phyloP scores from a whole-genome alignment of 352 stramenopile genomes.

The Phytophthora fragariae region DNA sequence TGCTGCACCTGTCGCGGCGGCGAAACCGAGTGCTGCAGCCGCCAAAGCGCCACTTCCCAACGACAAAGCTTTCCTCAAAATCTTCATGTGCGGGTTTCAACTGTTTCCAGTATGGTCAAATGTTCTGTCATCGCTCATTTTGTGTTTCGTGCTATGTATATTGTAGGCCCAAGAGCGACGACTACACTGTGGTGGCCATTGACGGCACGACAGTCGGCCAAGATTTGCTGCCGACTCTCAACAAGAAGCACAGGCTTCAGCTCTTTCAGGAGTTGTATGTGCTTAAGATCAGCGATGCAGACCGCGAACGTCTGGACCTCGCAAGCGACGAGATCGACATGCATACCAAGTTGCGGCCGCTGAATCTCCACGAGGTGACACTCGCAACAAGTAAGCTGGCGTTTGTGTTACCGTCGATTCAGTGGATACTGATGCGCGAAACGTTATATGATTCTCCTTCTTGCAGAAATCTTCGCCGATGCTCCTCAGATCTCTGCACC shows the following conservation, averaged over 20 bases:
- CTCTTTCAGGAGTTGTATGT: constrained; percentile 90
- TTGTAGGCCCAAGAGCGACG: constrained; percentile 84
- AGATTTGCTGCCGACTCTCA: constrained; percentile 85
- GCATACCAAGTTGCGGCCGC: constrained; percentile 83
- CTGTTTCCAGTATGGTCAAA: not conserved
- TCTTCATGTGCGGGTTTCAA: constrained; percentile 74
- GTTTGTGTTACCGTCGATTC: not conserved
- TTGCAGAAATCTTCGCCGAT: constrained; percentile 86
- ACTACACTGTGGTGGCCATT: constrained; percentile 90
- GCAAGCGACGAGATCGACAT: constrained; percentile 89
- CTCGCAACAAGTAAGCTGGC: constrained; percentile 78
- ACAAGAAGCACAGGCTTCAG: constrained; percentile 88
- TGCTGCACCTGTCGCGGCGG: constrained; percentile 27
- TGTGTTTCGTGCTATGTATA: not conserved
- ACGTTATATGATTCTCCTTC: constrained; percentile 3
- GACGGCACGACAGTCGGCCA: constrained; percentile 81
- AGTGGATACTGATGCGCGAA: not conserved
- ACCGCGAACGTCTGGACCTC: constrained; percentile 82
- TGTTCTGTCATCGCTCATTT: not conserved
- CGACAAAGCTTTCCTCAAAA: constrained; percentile 89
- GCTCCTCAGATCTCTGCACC: constrained; percentile 77
- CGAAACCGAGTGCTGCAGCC: constrained; percentile 40
- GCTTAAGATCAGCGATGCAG: constrained; percentile 89
- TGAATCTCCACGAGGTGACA: constrained; percentile 90
- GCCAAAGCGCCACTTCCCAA: constrained; percentile 58